Evolutionary conservation across 2,329 filamentous ascomycete genomes (phyloP).

Genomic region (Calonectria pseudoreteaudii): DNA sequence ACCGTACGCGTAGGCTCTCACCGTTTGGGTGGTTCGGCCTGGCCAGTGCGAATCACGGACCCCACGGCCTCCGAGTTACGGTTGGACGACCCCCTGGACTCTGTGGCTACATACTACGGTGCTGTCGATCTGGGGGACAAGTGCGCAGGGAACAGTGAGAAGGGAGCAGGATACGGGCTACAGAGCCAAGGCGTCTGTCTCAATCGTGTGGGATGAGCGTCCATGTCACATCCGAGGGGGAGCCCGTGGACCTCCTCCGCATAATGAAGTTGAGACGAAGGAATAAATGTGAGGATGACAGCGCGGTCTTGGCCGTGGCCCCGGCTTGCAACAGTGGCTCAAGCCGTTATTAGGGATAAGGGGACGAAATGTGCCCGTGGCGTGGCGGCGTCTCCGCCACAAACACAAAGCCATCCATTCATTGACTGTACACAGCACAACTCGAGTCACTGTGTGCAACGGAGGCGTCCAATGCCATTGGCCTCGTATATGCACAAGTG

Average conservation of each 20-base stretch:
- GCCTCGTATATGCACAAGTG: slow-evolving; percentile 10
- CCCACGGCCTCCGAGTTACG: not conserved
- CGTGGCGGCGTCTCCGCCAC: not conserved
- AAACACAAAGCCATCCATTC: not conserved
- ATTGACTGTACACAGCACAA: not conserved
- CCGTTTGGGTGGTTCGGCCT: not conserved
- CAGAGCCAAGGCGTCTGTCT: not conserved
- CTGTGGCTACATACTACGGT: not conserved
- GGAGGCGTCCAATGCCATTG: not conserved
- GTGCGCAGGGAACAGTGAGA: not conserved
- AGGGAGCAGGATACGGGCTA: not conserved
- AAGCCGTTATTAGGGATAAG: not conserved
- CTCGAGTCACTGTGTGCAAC: not conserved
- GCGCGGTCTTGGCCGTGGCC: not conserved
- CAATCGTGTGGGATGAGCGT: not conserved
- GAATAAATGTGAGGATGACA: not conserved
- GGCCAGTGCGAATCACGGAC: not conserved
- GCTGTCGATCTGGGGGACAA: not conserved
- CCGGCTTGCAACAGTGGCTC: not conserved
- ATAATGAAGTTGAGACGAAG: slow-evolving; percentile 12
- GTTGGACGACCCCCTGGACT: not conserved
- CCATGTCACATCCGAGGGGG: not conserved
- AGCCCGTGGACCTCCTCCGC: not conserved
- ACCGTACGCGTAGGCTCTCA: slow-evolving; percentile 13
- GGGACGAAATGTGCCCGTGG: not conserved